phyloP scores from a whole-genome alignment of 805 yeast genomes.

The Schwanniomyces yamadae region DNA sequence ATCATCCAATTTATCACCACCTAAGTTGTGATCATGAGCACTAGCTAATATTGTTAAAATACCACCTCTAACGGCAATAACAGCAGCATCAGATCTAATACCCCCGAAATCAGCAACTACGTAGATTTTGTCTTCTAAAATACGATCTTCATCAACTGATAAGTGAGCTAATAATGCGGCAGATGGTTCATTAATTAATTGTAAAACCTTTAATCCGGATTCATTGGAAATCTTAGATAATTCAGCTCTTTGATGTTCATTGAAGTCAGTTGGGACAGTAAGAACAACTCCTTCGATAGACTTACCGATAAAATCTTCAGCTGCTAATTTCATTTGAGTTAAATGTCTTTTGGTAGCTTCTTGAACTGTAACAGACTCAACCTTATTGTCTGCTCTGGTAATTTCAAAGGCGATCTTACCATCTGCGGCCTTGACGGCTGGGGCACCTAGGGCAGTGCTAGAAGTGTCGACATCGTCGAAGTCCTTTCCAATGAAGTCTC shows the following conservation, averaged over 20 bases:
- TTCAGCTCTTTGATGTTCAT: constrained; percentile 66
- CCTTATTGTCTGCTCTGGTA: constrained; percentile 46
- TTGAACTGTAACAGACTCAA: constrained; percentile 62
- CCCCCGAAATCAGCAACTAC: constrained; percentile 98
- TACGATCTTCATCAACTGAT: constrained; percentile 45
- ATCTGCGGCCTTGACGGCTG: constrained; percentile 49
- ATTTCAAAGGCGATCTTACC: constrained; percentile 73
- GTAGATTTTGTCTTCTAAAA: constrained; percentile 65
- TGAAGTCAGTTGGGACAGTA: constrained; percentile 87
- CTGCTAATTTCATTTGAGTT: constrained; percentile 77
- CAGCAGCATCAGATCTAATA: constrained; percentile 90
- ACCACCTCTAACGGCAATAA: constrained; percentile 91
- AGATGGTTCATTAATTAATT: constrained; percentile 87
- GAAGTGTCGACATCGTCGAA: constrained; percentile 65
- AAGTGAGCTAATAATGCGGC: constrained; percentile 87
- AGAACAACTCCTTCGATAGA: constrained; percentile 78
- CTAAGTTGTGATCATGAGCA: constrained; percentile 75
- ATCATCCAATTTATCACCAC: constrained; percentile 84
- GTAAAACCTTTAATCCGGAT: constrained; percentile 79
- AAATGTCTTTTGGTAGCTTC: constrained; percentile 85
- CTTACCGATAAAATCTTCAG: constrained; percentile 88
- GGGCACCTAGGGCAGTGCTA: constrained; percentile 51
- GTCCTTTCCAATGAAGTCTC: constrained; percentile 84
- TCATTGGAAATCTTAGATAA: constrained; percentile 59
- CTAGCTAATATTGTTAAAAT: constrained; percentile 85